Evolutionary conservation across 1,284 basidiomycete species (phyloP).

Genomic region (Ganoderma lingzhi): DNA sequence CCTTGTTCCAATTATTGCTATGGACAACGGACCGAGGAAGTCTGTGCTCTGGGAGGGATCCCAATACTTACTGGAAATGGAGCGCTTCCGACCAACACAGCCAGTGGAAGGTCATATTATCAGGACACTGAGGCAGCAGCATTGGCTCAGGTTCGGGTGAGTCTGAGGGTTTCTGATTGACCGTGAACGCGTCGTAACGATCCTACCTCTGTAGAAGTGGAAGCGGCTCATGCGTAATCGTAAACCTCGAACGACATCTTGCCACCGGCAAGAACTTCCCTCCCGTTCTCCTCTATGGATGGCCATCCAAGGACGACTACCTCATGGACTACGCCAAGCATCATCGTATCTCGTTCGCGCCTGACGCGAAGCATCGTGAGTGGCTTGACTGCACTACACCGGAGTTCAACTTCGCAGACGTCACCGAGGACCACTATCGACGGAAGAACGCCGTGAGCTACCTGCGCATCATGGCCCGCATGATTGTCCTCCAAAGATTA

Average conservation of each 20-base stretch:
- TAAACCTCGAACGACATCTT: not conserved
- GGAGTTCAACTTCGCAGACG: conserved; percentile 13
- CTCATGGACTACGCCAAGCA: conserved; percentile 9
- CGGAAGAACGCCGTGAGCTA: not conserved
- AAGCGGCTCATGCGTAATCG: conserved; percentile 6
- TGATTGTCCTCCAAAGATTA: not conserved
- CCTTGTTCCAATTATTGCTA: not conserved
- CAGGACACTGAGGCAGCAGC: not conserved
- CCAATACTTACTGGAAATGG: not conserved
- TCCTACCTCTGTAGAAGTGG: conserved; percentile 8
- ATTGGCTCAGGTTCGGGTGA: not conserved
- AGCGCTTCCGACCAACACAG: not conserved
- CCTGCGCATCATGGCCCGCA: not conserved
- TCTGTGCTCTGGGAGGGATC: not conserved
- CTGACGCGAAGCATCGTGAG: not conserved
- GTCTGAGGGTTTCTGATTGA: not conserved
- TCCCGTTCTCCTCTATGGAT: conserved; percentile 9
- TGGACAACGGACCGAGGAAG: not conserved
- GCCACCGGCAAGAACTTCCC: not conserved
- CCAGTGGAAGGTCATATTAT: not conserved
- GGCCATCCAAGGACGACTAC: conserved; percentile 9
- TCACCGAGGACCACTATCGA: conserved; percentile 1
- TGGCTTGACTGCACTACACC: not conserved
- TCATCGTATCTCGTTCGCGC: not conserved
- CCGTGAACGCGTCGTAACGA: not conserved